These are phyloP conservation scores for Mortierella antarctica DNA, from an alignment of 192 early-diverging fungal species.

Conservation along the genomic window DNA sequence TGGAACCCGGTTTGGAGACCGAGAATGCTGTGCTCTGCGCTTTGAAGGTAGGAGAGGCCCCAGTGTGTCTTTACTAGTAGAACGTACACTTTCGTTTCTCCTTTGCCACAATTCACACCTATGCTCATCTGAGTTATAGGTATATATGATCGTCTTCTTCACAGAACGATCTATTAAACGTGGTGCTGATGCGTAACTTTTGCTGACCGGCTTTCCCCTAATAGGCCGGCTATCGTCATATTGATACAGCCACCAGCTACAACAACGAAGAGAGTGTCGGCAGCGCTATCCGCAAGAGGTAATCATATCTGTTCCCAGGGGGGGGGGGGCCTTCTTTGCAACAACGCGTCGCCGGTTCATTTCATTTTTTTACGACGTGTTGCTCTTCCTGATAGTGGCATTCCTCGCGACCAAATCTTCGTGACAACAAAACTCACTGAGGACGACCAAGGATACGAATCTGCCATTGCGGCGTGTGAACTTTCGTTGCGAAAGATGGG, in stretches of 20 bases:
- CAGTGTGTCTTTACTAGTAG: background rate
- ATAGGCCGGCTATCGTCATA: slow-evolving; percentile 66
- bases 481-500: slow-evolving; percentile 62
- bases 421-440: slow-evolving; percentile 74
- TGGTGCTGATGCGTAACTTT: background rate
- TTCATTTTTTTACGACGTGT: background rate
- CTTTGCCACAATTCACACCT: background rate
- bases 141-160: background rate
- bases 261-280: slow-evolving; percentile 61
- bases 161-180: background rate
- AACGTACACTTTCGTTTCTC: background rate
- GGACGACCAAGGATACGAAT: slow-evolving; percentile 64
- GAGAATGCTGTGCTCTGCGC: slow-evolving; percentile 57
- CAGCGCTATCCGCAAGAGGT: slow-evolving; percentile 58
- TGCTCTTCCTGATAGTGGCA: slow-evolving; percentile 24
- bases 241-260: slow-evolving; percentile 63
- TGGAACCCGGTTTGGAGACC: slow-evolving; percentile 31
- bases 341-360: background rate
- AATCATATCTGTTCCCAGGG: background rate
- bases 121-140: background rate
- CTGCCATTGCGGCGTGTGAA: slow-evolving; percentile 61
- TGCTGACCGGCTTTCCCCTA: too few relatives aligned
- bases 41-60: slow-evolving; percentile 30
- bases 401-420: slow-evolving; percentile 66
- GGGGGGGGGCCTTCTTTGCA: background rate